A percentile compares a stretch with the other conserved stretches of the same genome.
phyloP scores from a whole-genome alignment of 176 grass and related monocot species.

The Oryza nivara region DNA sequence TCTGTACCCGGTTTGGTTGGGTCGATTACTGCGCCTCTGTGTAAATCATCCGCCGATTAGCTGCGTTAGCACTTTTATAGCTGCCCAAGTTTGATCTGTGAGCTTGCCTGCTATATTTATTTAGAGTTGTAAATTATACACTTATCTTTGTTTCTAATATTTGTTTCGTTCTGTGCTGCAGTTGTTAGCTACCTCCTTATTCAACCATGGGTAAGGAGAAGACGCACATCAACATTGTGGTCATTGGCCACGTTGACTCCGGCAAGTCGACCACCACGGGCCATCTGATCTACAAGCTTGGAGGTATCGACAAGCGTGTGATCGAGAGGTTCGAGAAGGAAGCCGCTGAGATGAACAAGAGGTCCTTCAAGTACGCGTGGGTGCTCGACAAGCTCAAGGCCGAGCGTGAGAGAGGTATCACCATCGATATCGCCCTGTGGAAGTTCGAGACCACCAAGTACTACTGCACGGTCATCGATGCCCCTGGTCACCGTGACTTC shows the following conservation, averaged over 20 bases:
- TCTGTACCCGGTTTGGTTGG: neutral
- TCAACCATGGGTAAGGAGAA: neutral
- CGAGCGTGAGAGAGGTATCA: neutral
- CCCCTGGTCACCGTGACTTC: neutral
- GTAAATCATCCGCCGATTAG: neutral
- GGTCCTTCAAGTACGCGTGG: neutral
- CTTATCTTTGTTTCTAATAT: neutral
- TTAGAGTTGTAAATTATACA: too few species aligned
- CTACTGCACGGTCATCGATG: neutral
- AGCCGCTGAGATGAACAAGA: neutral
- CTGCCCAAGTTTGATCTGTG: neutral
- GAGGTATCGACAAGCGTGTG: neutral
- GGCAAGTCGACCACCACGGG: neutral
- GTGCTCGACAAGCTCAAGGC: slow-evolving; percentile 2
- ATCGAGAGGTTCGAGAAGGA: slow-evolving; percentile 3
- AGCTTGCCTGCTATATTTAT: neutral
- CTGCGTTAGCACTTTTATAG: neutral
- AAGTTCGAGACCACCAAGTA: neutral
- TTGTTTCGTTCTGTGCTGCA: neutral
- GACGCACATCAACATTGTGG: neutral
- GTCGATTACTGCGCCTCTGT: neutral
- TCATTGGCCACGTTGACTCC: neutral
- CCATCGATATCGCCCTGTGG: neutral
- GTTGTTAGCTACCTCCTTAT: neutral
- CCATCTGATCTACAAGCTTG: neutral